Evolutionary conservation across 2,329 filamentous ascomycete species (phyloP), one percentile per base, ranked within the genome.

Genomic region (Fusarium sp.): DNA sequence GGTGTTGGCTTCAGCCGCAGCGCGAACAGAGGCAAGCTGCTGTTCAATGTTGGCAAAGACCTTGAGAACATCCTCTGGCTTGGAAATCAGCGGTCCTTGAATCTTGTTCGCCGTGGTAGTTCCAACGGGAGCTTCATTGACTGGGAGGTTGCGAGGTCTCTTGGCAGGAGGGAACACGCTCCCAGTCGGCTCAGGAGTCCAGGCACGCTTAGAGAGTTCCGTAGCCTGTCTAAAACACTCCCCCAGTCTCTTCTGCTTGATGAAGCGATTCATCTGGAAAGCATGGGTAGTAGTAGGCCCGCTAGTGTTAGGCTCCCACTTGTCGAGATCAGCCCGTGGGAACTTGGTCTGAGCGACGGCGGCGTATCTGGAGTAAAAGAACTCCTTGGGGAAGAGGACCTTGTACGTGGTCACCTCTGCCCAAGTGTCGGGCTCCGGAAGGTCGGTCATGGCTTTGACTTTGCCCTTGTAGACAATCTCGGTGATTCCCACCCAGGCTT

Each of bases 231-330:
- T 18, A 14, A 65, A 34, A 3, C 10, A 13, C 24, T n/a, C 22
- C 1, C 37, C 27, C 3, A 38, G 6, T 10, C 22, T 4, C 20
- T 24, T 37, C 29, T 62, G 40, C 14, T 40, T 34, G 1, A 60
- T 62, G 20, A 40, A 11, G 6, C 24, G 31, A 35, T 71, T 71
- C n/a, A 37, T 2, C n/a, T 38, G 24, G 31, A 71, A 71, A 0
- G 2, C 18, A 0, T 18, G 5, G 6, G 37, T 16, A 5, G 11
- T 37, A 7, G 62, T 71, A 6, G 67, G 67, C 6, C 58, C 69
- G 8, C 20, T 29, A 6, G 37, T n/a, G 6, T 70, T 71, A 5
- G 52, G 35, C 58, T 70, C 50, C 69, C 67, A 71, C 18, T 52
- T 13, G 5, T 20, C 16, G 3, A 71, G 16, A 4, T 71, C 34